Evolutionary conservation across 768 basidiomycete species (phyloP).

Genomic region (Hemileccinum rubropunctum): DNA sequence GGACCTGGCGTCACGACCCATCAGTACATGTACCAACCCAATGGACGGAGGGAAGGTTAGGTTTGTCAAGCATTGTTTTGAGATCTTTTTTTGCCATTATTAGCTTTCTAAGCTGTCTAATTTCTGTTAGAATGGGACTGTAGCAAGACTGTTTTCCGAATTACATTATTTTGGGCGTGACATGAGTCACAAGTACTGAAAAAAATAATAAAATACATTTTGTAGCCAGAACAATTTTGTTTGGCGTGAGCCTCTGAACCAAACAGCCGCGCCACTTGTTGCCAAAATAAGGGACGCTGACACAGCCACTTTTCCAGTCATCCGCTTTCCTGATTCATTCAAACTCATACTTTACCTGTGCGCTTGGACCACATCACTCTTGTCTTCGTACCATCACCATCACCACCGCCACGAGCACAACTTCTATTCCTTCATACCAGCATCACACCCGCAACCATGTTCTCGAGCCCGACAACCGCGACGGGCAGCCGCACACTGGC

Average conservation of each 20-base stretch:
- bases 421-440: background rate
- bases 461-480: constrained; percentile 58
- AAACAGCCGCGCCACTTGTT: constrained; percentile 22
- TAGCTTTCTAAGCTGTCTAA: constrained; percentile 3
- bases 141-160: background rate
- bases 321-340: constrained; percentile 17
- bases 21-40: constrained; percentile 48
- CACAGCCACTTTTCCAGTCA: constrained; percentile 20
- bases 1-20: constrained; percentile 30
- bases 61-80: constrained; percentile 2
- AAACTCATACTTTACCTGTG: constrained; percentile 7
- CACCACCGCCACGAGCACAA: background rate
- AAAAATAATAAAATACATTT: background rate
- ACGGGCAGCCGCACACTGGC: constrained; percentile 59
- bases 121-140: background rate
- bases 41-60: constrained; percentile 35
- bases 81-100: constrained; percentile 1
- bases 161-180: constrained; percentile 13
- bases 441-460: constrained; percentile 35
- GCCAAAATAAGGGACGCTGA: constrained; percentile 23
- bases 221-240: constrained; percentile 9
- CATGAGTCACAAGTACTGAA: constrained; percentile 18
- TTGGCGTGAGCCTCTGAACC: constrained; percentile 26
- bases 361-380: constrained; percentile 8
- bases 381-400: constrained; percentile 19